Conservation (phyloP, 768 basidiomycete species). For the Rhodocollybia butyracea region DNA sequence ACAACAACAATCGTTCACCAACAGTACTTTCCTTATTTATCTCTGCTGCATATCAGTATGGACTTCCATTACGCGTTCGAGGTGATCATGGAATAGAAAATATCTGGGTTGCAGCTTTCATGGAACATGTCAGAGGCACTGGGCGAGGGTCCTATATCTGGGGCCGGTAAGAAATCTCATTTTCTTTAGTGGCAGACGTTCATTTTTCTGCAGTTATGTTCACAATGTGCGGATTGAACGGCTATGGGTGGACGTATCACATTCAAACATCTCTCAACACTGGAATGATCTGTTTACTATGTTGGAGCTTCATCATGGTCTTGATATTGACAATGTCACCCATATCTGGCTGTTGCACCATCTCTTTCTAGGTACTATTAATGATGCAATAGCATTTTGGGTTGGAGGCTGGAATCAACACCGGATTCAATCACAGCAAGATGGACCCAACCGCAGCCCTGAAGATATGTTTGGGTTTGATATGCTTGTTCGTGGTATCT, state of each 20-base stretch:
- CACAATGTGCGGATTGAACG: conserved; percentile 26
- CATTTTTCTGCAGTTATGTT: conserved; percentile 14
- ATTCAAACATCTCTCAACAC: conserved; percentile 15
- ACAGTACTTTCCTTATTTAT: conserved; percentile 17
- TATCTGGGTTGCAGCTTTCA: conserved; percentile 20
- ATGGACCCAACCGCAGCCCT: conserved; percentile 12
- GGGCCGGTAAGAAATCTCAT: conserved; percentile 15
- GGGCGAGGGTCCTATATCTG: conserved; percentile 23
- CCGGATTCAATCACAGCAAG: conserved; percentile 9
- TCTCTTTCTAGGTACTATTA: conserved; percentile 22
- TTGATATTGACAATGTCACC: conserved; percentile 13
- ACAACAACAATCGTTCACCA: conserved; percentile 13
- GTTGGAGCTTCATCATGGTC: conserved; percentile 18
- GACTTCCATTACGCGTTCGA: conserved; percentile 17
- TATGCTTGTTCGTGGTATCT: conserved; percentile 12
- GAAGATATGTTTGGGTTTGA: conserved; percentile 22
- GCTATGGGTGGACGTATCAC: conserved; percentile 26
- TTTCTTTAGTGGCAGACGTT: not conserved
- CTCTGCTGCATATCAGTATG: conserved; percentile 14
- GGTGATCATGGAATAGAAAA: conserved; percentile 27
- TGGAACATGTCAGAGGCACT: conserved; percentile 22
- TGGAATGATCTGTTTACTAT: conserved; percentile 24
- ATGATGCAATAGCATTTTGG: conserved; percentile 20
- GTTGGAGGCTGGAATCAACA: conserved; percentile 24
- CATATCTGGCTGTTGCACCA: conserved; percentile 27